Base-by-base conservation (phyloP, 805 yeast genomes). In the Barnettozyma wickerhamii region DNA sequence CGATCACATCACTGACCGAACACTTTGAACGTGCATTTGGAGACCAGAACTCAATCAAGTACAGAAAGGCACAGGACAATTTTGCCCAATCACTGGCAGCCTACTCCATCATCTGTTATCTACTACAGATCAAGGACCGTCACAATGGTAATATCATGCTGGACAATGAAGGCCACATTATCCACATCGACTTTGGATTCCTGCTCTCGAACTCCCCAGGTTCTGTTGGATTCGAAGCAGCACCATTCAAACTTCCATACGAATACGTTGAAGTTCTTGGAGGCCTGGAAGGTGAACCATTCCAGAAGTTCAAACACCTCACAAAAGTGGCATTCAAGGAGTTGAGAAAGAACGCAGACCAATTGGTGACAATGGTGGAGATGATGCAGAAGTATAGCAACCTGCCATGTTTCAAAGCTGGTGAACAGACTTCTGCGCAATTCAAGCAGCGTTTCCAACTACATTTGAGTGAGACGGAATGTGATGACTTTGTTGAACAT, bases 61-160 rank as follows among this genome's bases (percentile, higher is more conserved):
- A 79, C 62, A 77, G 70, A 53, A 69, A 74, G 41, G 97, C 98
- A 0, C 95, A 89, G 56, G 82, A 80, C 34, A 84, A 84, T 50
- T 93, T 93, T 63, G 85, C 95, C 2, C 71, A 73, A 36, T 87
- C 96, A 15, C 68, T 93, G 49, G 98, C 99, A 0, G 84, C 95
- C 0, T 93, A 91, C 62, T 89, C 97, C 0, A 79, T 93, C 14
- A 81, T 93, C 26, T 88, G 96, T 46, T 93, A 89, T 51, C 66
- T 91, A 30, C 67, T 93, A 37, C 98, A 91, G 64, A 86, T 93
- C 45, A 93, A 93, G 60, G 99, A 93, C 62, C 77, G 99, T 51
- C 99, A 91, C 59, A 91, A 91, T 58, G 99, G 99, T 56, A 93
- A 93, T 60, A 90, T 93, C 43, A 91, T 93, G 99, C 69, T 91